A percentile compares a stretch with the other conserved stretches of the same genome.
Conservation (phyloP, 108 stramenopile genomes). For the Pelagomonas calceolata region DNA sequence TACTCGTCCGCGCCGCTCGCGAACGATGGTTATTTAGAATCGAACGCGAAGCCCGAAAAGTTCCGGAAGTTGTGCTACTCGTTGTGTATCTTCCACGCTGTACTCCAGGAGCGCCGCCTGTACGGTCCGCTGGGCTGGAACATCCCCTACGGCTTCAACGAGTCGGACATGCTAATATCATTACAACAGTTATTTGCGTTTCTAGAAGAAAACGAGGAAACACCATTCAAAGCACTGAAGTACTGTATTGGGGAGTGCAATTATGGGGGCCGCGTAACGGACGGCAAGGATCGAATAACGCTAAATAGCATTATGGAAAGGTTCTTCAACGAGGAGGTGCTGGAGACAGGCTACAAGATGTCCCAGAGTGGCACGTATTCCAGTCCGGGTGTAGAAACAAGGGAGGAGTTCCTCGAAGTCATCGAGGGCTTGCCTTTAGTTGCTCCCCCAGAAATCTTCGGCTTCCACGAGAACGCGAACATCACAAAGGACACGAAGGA, state of each 20-base stretch:
- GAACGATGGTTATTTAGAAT: background rate
- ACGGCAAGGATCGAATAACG: conserved; percentile 50
- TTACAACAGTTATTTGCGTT: conserved; percentile 47
- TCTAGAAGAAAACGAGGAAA: conserved; percentile 30
- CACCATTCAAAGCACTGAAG: conserved; percentile 45
- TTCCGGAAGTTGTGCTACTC: conserved; percentile 45
- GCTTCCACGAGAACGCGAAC: conserved; percentile 52
- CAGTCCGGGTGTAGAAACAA: background rate
- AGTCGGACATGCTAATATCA: conserved; percentile 41
- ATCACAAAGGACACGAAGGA: conserved; percentile 48
- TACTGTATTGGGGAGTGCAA: conserved; percentile 54
- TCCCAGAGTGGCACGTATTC: conserved; percentile 8
- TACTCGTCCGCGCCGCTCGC: conserved; percentile 13
- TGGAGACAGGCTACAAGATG: conserved; percentile 22
- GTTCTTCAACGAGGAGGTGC: conserved; percentile 26
- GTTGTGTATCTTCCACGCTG: conserved; percentile 51
- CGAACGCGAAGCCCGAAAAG: conserved; percentile 8
- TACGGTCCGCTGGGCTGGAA: conserved; percentile 60
- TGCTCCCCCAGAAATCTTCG: conserved; percentile 43
- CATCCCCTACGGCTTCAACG: conserved; percentile 58
- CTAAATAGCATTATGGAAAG: conserved; percentile 34
- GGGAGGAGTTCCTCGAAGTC: conserved; percentile 29
- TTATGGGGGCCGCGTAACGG: conserved; percentile 56
- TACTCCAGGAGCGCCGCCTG: conserved; percentile 48
- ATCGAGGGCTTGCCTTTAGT: conserved; percentile 32